phyloP scores from a whole-genome alignment of 768 basidiomycete genomes.

The Termitomyces sp. region DNA sequence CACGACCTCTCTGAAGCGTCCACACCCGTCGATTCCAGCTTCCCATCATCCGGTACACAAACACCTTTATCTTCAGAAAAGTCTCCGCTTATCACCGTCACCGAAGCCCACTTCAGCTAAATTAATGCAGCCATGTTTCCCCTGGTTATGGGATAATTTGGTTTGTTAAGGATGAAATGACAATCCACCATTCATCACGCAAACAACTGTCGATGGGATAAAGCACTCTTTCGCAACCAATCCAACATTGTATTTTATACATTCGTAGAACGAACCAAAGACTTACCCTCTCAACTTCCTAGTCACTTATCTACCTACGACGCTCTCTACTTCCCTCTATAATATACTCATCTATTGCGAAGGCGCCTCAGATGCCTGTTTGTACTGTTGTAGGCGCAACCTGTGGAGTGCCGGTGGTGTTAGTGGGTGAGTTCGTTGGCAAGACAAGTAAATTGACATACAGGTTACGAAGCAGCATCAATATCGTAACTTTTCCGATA shows the following conservation, averaged over 20 bases:
- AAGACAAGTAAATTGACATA: slow-evolving; percentile 39
- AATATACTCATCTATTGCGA: slow-evolving; percentile 32
- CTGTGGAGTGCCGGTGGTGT: slow-evolving; percentile 28
- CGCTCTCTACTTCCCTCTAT: slow-evolving; percentile 26
- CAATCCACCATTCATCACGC: slow-evolving; percentile 4
- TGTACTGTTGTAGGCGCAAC: slow-evolving; percentile 57
- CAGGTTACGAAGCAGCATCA: slow-evolving; percentile 97
- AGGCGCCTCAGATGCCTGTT: slow-evolving; percentile 26
- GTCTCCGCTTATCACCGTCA: slow-evolving; percentile 36
- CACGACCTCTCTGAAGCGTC: slow-evolving; percentile 61
- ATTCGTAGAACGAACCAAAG: slow-evolving; percentile 25
- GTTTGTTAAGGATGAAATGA: slow-evolving; percentile 3
- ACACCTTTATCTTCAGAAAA: slow-evolving; percentile 36
- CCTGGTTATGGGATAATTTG: not conserved
- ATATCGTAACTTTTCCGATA: slow-evolving; percentile 96
- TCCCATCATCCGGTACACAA: slow-evolving; percentile 51
- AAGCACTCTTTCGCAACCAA: slow-evolving; percentile 16
- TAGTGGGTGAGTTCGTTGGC: not conserved
- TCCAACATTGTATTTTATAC: slow-evolving; percentile 31
- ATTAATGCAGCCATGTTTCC: slow-evolving; percentile 9
- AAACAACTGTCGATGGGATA: slow-evolving; percentile 1
- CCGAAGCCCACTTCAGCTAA: slow-evolving; percentile 46
- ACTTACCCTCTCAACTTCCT: slow-evolving; percentile 20
- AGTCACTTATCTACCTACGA: slow-evolving; percentile 26
- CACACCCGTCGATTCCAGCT: slow-evolving; percentile 63